phyloP scores from a whole-genome alignment of 352 stramenopile genomes.

The Phytophthora boehmeriae region DNA sequence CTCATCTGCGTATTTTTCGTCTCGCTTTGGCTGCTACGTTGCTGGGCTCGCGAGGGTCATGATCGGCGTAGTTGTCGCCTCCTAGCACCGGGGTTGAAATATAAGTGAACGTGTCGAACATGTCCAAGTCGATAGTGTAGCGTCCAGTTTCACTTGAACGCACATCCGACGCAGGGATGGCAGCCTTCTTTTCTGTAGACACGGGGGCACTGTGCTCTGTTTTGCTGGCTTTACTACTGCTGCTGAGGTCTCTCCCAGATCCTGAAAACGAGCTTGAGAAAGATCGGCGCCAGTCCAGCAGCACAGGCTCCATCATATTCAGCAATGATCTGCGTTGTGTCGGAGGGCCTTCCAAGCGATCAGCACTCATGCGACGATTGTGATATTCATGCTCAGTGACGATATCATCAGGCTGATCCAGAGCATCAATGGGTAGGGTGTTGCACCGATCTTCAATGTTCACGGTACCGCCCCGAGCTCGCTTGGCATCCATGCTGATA shows the following conservation, averaged over 20 bases:
- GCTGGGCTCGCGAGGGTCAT: slow-evolving; percentile 34
- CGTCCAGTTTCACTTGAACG: slow-evolving; percentile 20
- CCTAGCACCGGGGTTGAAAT: slow-evolving; percentile 59
- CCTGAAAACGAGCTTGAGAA: slow-evolving; percentile 28
- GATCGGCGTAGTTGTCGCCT: slow-evolving; percentile 27
- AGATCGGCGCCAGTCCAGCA: slow-evolving; percentile 33
- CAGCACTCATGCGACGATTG: slow-evolving; percentile 19
- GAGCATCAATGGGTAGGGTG: slow-evolving; percentile 38
- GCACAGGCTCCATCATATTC: slow-evolving; percentile 33
- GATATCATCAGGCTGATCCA: slow-evolving; percentile 46
- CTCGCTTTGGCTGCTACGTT: slow-evolving; percentile 24
- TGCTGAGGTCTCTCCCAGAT: slow-evolving; percentile 22
- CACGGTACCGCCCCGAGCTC: slow-evolving; percentile 12
- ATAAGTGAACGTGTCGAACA: slow-evolving; percentile 57
- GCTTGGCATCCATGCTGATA: slow-evolving; percentile 12
- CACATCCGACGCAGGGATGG: slow-evolving; percentile 2
- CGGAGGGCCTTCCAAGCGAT: slow-evolving; percentile 6
- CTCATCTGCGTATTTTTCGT: slow-evolving; percentile 22
- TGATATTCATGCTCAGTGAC: slow-evolving; percentile 33
- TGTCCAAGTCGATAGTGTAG: slow-evolving; percentile 54
- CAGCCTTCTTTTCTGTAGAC: slow-evolving; percentile 19
- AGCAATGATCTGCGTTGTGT: slow-evolving; percentile 25
- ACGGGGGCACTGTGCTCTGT: slow-evolving; percentile 11
- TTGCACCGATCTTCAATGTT: slow-evolving; percentile 34
- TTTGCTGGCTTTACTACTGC: slow-evolving; percentile 32